Evolutionary conservation across 2,329 filamentous ascomycete genomes (phyloP).

Genomic region (Xylariaceae sp.): DNA sequence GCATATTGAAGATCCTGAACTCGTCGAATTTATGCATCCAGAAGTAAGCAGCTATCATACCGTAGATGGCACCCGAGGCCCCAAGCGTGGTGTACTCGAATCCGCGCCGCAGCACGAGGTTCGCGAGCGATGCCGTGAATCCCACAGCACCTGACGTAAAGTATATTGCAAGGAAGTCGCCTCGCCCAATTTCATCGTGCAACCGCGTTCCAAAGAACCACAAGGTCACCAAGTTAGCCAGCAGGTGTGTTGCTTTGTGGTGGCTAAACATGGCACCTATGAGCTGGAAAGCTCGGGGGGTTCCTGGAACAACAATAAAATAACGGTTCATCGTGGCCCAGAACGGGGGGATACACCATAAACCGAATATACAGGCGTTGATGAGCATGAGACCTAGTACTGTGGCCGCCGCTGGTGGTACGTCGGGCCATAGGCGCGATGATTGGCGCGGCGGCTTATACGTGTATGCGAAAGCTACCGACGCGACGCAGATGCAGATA

Average conservation of each 20-base stretch:
- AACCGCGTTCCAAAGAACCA: slow-evolving; percentile 63
- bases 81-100: slow-evolving; percentile 54
- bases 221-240: slow-evolving; percentile 61
- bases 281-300: slow-evolving; percentile 57
- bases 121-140: slow-evolving; percentile 53
- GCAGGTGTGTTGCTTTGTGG: slow-evolving; percentile 55
- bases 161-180: slow-evolving; percentile 65
- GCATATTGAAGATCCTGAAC: slow-evolving; percentile 54
- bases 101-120: slow-evolving; percentile 42
- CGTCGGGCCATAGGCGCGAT: slow-evolving; percentile 52
- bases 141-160: slow-evolving; percentile 53
- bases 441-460: slow-evolving; percentile 47
- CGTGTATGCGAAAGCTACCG: slow-evolving; percentile 39
- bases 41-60: slow-evolving; percentile 58
- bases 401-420: slow-evolving; percentile 61
- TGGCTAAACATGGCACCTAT: slow-evolving; percentile 68
- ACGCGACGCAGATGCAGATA: slow-evolving; percentile 38
- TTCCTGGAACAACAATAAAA: slow-evolving; percentile 61
- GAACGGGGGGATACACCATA: slow-evolving; percentile 60
- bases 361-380: slow-evolving; percentile 52
- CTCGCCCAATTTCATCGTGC: slow-evolving; percentile 67
- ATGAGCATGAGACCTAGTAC: slow-evolving; percentile 56
- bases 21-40: slow-evolving; percentile 53
- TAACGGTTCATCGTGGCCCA: slow-evolving; percentile 66
- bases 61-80: slow-evolving; percentile 62